Base-by-base conservation (phyloP, 2,329 filamentous ascomycete species). In the Curvularia eragrostidis region DNA sequence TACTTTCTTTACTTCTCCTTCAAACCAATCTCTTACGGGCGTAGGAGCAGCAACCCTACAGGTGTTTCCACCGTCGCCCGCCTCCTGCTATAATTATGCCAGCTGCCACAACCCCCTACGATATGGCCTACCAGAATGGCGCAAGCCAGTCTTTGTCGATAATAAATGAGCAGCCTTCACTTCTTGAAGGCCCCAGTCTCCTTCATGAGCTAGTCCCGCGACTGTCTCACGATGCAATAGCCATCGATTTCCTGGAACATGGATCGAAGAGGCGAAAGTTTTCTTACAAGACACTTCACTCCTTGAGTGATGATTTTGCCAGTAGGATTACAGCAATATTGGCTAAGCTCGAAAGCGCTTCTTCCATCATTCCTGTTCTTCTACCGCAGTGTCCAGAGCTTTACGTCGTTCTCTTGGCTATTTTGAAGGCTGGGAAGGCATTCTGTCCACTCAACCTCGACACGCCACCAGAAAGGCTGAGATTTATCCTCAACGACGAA, bases 361-460 rank as follows among this genome's bases (percentile, higher is more conserved):
- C 73, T 50, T 15, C 71, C 19, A 79, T 96, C 34, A 82, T 97
- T 36, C 93, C 93, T 0, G 79, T 97, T 2, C 82, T 96, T 19
- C 77, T 96, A 15, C 88, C 89, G 2, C 93, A 97, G 77, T 90
- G 86, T 13, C 86, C 89, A 9, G 83, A 88, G 46, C 82, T 97
- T 23, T 97, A 97, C 75, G 83, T 95, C 55, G 83, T 91, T 1
- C 84, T 91, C 61, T 76, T 97, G 43, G 92, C 89, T 3, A 85
- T 94, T 52, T 80, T 97, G 46, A 93, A 93, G 74, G 87, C 88
- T 12, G 93, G 93, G 6, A 91, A 85, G 34, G 91, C 91, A 0
- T 97, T 97, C 68, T 97, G 93, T 64, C 93, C 93, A 0, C 79
- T 97, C 54, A 89, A 89, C 59, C 82, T 91, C 48, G 93, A 96